Conservation (phyloP, 2,329 filamentous ascomycete species). For the Trichoderma afroharzianum region DNA sequence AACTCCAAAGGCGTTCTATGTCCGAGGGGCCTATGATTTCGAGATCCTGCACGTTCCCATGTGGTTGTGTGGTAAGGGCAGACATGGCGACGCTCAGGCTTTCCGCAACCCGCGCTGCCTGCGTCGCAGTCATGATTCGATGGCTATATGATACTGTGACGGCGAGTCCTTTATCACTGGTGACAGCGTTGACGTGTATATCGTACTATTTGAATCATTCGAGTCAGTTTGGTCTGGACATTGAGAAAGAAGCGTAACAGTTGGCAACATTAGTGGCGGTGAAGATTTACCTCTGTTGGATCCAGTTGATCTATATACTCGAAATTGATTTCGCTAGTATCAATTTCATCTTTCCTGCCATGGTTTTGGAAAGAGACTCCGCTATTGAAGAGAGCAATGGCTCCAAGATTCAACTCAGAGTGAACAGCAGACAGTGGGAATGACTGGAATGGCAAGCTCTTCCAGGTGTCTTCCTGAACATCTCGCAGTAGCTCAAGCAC, state of each 20-base stretch:
- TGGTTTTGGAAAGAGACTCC: not conserved
- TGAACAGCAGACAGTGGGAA: slow-evolving; percentile 41
- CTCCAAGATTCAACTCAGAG: not conserved
- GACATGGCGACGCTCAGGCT: slow-evolving; percentile 18
- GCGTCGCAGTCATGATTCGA: too few species aligned
- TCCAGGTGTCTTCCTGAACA: slow-evolving; percentile 44
- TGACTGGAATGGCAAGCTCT: slow-evolving; percentile 46
- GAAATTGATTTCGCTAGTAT: not conserved
- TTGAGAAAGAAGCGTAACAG: too few species aligned
- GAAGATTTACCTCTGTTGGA: too few species aligned
- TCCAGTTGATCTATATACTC: too few species aligned
- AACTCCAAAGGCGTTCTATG: not conserved
- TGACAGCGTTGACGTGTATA: too few species aligned
- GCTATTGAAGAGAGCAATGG: slow-evolving; percentile 5
- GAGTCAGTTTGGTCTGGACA: too few species aligned
- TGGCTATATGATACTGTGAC: too few species aligned
- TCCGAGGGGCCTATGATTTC: not conserved
- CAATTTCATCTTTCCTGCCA: not conserved
- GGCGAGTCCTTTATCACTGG: not conserved
- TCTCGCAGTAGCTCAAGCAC: not conserved
- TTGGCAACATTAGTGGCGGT: too few species aligned
- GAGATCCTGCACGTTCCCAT: too few species aligned
- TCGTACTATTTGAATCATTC: too few species aligned
- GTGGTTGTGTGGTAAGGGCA: not conserved
- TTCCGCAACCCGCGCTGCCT: not conserved